phyloP scores from a whole-genome alignment of 1,284 basidiomycete genomes.

The Ceratorhiza oryzae-sativae region DNA sequence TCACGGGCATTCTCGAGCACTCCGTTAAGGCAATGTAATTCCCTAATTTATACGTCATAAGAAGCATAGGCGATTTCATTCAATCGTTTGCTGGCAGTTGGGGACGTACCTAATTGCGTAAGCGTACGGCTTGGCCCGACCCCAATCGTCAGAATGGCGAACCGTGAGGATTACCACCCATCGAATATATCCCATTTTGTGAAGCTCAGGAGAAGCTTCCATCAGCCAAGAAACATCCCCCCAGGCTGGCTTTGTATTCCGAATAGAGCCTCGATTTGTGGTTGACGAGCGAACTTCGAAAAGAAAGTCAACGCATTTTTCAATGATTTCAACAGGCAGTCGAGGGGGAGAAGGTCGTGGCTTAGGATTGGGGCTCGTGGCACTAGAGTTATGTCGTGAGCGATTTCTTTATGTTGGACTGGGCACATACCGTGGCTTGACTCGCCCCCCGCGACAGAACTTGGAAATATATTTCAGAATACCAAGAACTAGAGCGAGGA shows the following conservation, averaged over 20 bases:
- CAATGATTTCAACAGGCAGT: slow-evolving; percentile 15
- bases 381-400: neutral
- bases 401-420: neutral
- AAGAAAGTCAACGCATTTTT: slow-evolving; percentile 9
- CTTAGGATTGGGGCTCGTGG: neutral
- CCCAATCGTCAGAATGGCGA: neutral
- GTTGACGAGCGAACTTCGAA: neutral
- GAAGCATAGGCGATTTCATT: neutral
- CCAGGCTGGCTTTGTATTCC: neutral
- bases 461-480: too few species aligned
- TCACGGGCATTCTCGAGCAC: neutral
- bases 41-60: slow-evolving; percentile 1
- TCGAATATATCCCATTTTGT: slow-evolving; percentile 1
- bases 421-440: neutral
- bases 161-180: neutral
- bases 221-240: slow-evolving; percentile 4
- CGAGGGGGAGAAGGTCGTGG: neutral
- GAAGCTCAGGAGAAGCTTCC: neutral
- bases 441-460: too few species aligned
- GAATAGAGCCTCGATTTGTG: neutral
- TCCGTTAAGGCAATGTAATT: neutral
- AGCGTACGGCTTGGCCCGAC: neutral
- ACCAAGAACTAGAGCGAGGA: too few species aligned
- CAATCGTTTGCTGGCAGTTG: neutral
- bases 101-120: neutral